phyloP scores from a whole-genome alignment of 2,329 filamentous ascomycete species.

The Nothopassalora personata region DNA sequence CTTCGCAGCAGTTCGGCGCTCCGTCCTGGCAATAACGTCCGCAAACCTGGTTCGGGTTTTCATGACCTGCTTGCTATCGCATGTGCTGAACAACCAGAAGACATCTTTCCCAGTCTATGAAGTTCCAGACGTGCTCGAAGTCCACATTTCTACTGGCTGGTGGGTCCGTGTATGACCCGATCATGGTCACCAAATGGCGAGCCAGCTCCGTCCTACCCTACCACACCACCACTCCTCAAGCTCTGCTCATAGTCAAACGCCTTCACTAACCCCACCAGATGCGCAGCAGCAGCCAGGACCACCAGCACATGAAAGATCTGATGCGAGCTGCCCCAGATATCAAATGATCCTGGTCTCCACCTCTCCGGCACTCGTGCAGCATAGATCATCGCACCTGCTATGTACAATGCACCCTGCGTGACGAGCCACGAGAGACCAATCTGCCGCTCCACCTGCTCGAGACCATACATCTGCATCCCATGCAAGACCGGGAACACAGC shows the following conservation, averaged over 20 bases:
- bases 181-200: neutral
- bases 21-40: too few species aligned
- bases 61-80: too few species aligned
- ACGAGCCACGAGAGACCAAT: conserved; percentile 80
- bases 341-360: conserved; percentile 69
- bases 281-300: conserved; percentile 71
- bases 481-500: conserved; percentile 80
- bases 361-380: conserved; percentile 82
- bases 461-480: conserved; percentile 63
- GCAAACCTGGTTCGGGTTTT: too few species aligned
- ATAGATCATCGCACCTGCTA: conserved; percentile 79
- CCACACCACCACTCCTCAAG: conserved; percentile 7
- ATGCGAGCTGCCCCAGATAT: conserved; percentile 89
- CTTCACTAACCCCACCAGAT: conserved; percentile 73
- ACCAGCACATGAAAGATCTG: conserved; percentile 95
- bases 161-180: neutral
- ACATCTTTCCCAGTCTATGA: too few species aligned
- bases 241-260: conserved; percentile 81
- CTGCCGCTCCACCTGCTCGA: conserved; percentile 58
- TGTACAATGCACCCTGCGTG: conserved; percentile 75
- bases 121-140: too few species aligned
- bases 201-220: neutral
- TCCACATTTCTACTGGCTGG: too few species aligned
- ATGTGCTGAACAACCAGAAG: too few species aligned
- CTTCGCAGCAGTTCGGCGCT: neutral